Evolutionary conservation across 1,139 yeast species (phyloP), one percentile per base, ranked within the genome.

Genomic region (Saccharomyces uvarum): DNA sequence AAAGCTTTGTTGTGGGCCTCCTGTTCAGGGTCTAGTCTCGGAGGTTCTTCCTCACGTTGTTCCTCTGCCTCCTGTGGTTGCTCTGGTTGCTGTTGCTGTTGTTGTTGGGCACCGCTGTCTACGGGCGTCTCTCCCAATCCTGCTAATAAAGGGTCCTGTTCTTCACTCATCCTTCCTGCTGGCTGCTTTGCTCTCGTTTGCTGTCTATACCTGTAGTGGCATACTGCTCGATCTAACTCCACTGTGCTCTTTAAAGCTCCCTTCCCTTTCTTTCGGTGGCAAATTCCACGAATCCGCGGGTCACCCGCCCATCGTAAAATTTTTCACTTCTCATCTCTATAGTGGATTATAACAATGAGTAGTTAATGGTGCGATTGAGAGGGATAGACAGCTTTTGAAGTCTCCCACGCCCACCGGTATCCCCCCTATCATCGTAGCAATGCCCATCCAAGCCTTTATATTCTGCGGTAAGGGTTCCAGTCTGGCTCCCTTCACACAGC

Each of bases 391-490:
- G 19, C 3, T 4, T 9, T 14, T 3, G 16, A 33, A 14, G 11
- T 33, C 5, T 33, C 11, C 21, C 11, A 16, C 42, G 19, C 38
- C 38, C 16, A n/a, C 38, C n/a, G 8, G 11, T 14, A 9, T 8
- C 11, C 9, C 21, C 11, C 13, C 42, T 3, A 38, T 16, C 9
- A 21, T 38, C 44, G n/a, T 11, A 0, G 76, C 87, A 33, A 80
- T 89, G 55, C 47, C 38, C 14, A 54, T 90, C 69, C 96, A 91
- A 64, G 98, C 97, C 0, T 78, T 91, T 49, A 81, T 93, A 31
- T 79, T 89, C 57, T 91, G 98, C 72, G 98, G 98, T 4, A 82
- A 80, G 53, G 98, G 98, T 21, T 77, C 77, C 33, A 77, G 79
- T 49, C 75, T 93, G 62, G 70, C 81, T 13, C 98, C 98, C 0